Conservation (phyloP, 768 basidiomycete species). For the Pisolithus albus region DNA sequence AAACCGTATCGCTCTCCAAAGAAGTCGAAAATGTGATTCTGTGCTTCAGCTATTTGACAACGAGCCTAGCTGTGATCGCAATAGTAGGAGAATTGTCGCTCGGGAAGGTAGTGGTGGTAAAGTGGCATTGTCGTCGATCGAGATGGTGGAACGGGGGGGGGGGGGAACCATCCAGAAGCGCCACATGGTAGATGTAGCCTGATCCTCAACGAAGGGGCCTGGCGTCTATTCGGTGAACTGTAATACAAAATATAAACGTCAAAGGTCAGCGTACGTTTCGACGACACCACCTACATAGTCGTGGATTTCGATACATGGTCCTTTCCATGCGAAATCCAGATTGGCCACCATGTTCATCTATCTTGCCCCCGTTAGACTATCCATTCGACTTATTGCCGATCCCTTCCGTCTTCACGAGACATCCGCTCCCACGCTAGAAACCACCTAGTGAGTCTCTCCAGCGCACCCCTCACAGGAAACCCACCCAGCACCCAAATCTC, state of each 20-base stretch:
- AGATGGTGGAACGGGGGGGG: conserved; percentile 17
- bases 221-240: conserved; percentile 89
- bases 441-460: conserved; percentile 56
- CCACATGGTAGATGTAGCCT: conserved; percentile 79
- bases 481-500: conserved; percentile 83
- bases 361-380: conserved; percentile 4
- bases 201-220: conserved; percentile 77
- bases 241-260: neutral
- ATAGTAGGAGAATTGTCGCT: neutral
- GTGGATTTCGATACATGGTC: conserved; percentile 72
- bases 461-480: conserved; percentile 50
- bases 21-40: conserved; percentile 88
- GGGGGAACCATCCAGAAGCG: conserved; percentile 64
- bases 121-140: neutral
- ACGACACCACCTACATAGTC: conserved; percentile 54
- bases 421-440: conserved; percentile 78
- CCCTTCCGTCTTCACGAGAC: conserved; percentile 60
- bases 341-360: conserved; percentile 83
- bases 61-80: conserved; percentile 72
- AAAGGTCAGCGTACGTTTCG: neutral
- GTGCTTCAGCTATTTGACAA: conserved; percentile 82
- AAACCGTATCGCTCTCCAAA: conserved; percentile 79
- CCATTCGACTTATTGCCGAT: conserved; percentile 9
- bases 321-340: conserved; percentile 77
- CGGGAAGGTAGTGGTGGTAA: conserved; percentile 14